Evolutionary conservation across 352 stramenopile genomes (phyloP).

Genomic region (Peronospora farinosa): DNA sequence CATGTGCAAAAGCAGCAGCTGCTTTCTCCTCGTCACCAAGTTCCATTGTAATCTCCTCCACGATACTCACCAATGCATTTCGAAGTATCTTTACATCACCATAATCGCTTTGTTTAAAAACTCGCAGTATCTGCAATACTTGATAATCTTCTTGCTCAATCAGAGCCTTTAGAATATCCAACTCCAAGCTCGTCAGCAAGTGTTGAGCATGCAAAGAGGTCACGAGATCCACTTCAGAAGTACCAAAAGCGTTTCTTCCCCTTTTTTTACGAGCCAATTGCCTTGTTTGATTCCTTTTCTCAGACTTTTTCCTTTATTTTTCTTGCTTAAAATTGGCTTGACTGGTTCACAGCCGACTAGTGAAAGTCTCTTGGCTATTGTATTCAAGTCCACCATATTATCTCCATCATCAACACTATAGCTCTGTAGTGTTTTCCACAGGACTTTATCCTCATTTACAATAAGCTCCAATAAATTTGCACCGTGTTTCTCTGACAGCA

Average conservation of each 20-base stretch:
- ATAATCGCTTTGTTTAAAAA: constrained; percentile 36
- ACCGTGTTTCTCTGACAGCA: constrained; percentile 48
- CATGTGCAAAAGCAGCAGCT: constrained; percentile 25
- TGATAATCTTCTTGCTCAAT: constrained; percentile 53
- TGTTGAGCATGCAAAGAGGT: constrained; percentile 42
- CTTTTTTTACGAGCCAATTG: constrained; percentile 4
- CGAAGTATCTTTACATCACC: constrained; percentile 30
- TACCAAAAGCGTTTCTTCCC: constrained; percentile 1
- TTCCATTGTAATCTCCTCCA: constrained; percentile 61
- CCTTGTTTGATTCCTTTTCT: constrained; percentile 5
- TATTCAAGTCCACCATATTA: constrained; percentile 44
- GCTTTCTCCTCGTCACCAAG: constrained; percentile 59
- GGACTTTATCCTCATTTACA: constrained; percentile 39
- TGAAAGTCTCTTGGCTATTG: constrained; percentile 45
- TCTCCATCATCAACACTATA: constrained; percentile 41
- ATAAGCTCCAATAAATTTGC: constrained; percentile 44
- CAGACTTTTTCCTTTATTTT: constrained; percentile 17
- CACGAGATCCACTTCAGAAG: constrained; percentile 35
- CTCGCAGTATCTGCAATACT: constrained; percentile 34
- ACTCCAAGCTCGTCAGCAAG: constrained; percentile 59
- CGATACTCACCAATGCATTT: constrained; percentile 45
- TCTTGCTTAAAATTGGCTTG: constrained; percentile 13
- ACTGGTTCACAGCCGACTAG: constrained; percentile 21
- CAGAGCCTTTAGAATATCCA: constrained; percentile 50
- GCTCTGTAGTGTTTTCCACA: constrained; percentile 49